Evolutionary conservation across 225 moss, liverwort and hornwort genomes (phyloP).

Genomic region (Bryoerythrophyllum caledonicum): DNA sequence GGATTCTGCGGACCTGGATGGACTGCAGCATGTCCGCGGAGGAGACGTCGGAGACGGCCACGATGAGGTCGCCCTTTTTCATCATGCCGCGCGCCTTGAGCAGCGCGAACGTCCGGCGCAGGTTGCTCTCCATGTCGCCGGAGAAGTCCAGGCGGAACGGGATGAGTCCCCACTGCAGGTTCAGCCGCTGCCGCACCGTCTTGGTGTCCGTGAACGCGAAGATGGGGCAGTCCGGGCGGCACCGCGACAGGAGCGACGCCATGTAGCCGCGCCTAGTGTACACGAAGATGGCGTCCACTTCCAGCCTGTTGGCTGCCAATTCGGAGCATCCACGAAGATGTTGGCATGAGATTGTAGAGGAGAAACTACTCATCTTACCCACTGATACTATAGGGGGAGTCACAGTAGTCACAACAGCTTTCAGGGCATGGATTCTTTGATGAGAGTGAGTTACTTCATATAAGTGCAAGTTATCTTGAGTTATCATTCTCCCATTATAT

Average conservation of each 20-base stretch:
- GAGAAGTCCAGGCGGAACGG: slow-evolving; percentile 97
- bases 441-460: no score
- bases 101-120: slow-evolving; percentile 86
- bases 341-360: no score
- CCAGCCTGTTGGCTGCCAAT: slow-evolving; percentile 81
- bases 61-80: slow-evolving; percentile 90
- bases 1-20: slow-evolving; percentile 88
- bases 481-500: no score
- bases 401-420: no score
- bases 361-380: no score
- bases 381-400: no score
- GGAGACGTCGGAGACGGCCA: slow-evolving; percentile 92
- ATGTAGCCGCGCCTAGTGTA: slow-evolving; percentile 95
- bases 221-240: slow-evolving; percentile 93
- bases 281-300: slow-evolving; percentile 96
- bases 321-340: not conserved
- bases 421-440: no score
- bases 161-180: slow-evolving; percentile 94
- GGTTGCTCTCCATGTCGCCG: slow-evolving; percentile 91
- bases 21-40: slow-evolving; percentile 77
- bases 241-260: slow-evolving; percentile 90
- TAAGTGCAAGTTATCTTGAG: no score
- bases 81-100: slow-evolving; percentile 95
- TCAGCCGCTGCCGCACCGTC: slow-evolving; percentile 79
- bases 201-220: slow-evolving; percentile 96